phyloP scores from a whole-genome alignment of 306 rosid species.

The Inga laurina region DNA sequence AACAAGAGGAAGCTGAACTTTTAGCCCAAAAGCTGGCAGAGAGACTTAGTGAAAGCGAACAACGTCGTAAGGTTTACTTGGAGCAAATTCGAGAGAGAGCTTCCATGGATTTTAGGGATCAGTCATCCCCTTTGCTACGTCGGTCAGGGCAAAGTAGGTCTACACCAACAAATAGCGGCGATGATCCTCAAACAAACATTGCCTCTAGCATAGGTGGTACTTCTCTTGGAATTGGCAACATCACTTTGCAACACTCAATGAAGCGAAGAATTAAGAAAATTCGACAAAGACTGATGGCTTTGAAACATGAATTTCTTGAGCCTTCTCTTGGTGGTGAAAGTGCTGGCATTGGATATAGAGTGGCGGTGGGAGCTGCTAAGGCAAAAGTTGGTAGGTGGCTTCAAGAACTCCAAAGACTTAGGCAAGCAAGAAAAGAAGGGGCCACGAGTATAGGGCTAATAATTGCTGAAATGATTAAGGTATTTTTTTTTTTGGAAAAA shows the following conservation, averaged over 20 bases:
- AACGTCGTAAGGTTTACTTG: conserved; percentile 87
- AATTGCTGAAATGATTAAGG: conserved; percentile 94
- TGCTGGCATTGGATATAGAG: conserved; percentile 90
- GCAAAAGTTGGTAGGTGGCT: conserved; percentile 96
- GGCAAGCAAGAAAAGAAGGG: conserved; percentile 99
- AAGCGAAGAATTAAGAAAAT: conserved; percentile 94
- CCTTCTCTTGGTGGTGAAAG: conserved; percentile 79
- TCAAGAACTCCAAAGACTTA: conserved; percentile 94
- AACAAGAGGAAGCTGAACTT: conserved; percentile 98
- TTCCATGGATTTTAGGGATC: conserved; percentile 96
- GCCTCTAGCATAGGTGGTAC: conserved; percentile 54
- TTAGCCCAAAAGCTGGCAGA: conserved; percentile 97
- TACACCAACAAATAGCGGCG: conserved; percentile 53
- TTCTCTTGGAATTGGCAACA: conserved; percentile 60
- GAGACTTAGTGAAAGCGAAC: conserved; percentile 96
- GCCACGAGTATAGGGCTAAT: conserved; percentile 89
- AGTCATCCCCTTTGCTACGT: conserved; percentile 84
- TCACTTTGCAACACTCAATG: conserved; percentile 67
- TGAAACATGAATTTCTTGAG: conserved; percentile 85
- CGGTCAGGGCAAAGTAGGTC: conserved; percentile 76
- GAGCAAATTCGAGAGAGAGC: conserved; percentile 99
- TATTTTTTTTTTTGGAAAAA: conserved; percentile 17
- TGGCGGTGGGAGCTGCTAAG: conserved; percentile 85
- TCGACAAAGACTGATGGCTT: conserved; percentile 96
- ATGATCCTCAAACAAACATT: conserved; percentile 69